Percentiles rank a stretch among this genome's conserved stretches.
These are phyloP conservation scores for Orobanche coerulescens DNA, from an alignment of 257 asterid species.

Conservation along the genomic window DNA sequence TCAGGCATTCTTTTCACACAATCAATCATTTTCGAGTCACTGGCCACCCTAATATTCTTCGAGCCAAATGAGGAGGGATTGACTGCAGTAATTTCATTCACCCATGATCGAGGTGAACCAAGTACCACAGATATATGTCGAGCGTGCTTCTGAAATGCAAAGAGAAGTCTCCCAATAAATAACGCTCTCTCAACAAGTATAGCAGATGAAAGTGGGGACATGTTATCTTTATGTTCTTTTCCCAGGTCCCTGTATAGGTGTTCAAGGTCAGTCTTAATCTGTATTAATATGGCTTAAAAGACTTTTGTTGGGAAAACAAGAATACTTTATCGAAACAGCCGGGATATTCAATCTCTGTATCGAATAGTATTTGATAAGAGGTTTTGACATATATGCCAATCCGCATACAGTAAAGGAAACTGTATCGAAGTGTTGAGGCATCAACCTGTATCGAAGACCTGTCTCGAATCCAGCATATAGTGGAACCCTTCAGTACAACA, in stretches of 20 bases:
- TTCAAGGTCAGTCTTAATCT: slow-evolving; percentile 69
- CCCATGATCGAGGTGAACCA: slow-evolving; percentile 97
- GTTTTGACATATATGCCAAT: no score
- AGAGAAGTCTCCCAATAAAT: slow-evolving; percentile 83
- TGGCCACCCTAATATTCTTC: slow-evolving; percentile 36
- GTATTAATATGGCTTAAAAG: slow-evolving; percentile 58
- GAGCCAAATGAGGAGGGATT: slow-evolving; percentile 32
- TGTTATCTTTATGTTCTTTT: slow-evolving; percentile 35
- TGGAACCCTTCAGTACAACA: no score
- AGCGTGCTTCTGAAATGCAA: slow-evolving; percentile 92
- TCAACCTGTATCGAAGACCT: no score
- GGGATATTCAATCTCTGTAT: no score
- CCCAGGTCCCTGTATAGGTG: slow-evolving; percentile 43
- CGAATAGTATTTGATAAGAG: no score
- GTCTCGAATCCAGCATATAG: no score
- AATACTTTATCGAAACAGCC: no score
- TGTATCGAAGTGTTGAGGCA: no score
- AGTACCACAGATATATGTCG: slow-evolving; percentile 80
- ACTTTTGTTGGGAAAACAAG: no score
- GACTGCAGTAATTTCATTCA: slow-evolving; percentile 39
- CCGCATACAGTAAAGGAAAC: no score
- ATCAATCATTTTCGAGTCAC: slow-evolving; percentile 40
- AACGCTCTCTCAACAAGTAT: slow-evolving; percentile 78
- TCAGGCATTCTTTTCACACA: slow-evolving; percentile 53
- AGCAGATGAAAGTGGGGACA: slow-evolving; percentile 43